Percentiles rank a stretch among this genome's conserved stretches.
Evolutionary conservation across 352 stramenopile species (phyloP).

Genomic region (Thalassiosira sp.): DNA sequence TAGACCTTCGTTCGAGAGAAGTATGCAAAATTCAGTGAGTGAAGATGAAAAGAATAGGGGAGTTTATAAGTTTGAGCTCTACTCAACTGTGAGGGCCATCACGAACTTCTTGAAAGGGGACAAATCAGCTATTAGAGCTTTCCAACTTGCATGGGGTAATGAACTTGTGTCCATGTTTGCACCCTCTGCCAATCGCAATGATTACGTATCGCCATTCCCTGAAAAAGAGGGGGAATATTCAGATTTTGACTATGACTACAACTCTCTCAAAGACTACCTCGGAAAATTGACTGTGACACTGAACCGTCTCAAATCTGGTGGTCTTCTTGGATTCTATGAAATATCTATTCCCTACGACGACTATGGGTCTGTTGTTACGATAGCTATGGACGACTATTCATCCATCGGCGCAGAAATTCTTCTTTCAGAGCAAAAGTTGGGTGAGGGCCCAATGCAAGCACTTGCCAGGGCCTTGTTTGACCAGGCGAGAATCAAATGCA

Average conservation of each 20-base stretch:
- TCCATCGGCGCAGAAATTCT: constrained; percentile 57
- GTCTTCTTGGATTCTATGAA: constrained; percentile 55
- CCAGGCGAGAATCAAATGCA: constrained; percentile 42
- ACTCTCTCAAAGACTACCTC: constrained; percentile 51
- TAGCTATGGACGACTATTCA: constrained; percentile 65
- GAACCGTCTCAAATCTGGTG: constrained; percentile 41
- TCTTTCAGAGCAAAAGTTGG: constrained; percentile 46
- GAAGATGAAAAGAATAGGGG: constrained; percentile 47
- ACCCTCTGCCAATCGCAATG: constrained; percentile 27
- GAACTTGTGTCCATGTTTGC: constrained; percentile 46
- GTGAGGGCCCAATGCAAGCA: constrained; percentile 51
- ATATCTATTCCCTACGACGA: constrained; percentile 70
- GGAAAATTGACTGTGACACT: constrained; percentile 44
- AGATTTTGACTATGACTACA: constrained; percentile 64
- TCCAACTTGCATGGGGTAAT: constrained; percentile 53
- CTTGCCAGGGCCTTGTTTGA: constrained; percentile 50
- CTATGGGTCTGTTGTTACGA: constrained; percentile 66
- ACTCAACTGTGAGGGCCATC: constrained; percentile 55
- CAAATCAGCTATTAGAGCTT: constrained; percentile 27
- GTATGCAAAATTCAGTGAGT: constrained; percentile 25
- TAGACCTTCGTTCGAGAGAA: constrained; percentile 56
- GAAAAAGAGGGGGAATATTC: constrained; percentile 47
- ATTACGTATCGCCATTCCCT: constrained; percentile 61
- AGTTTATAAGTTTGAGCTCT: constrained; percentile 58
- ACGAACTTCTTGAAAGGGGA: constrained; percentile 35